Evolutionary conservation across 257 asterid species (phyloP).

Genomic region (Primulina eburnea): DNA sequence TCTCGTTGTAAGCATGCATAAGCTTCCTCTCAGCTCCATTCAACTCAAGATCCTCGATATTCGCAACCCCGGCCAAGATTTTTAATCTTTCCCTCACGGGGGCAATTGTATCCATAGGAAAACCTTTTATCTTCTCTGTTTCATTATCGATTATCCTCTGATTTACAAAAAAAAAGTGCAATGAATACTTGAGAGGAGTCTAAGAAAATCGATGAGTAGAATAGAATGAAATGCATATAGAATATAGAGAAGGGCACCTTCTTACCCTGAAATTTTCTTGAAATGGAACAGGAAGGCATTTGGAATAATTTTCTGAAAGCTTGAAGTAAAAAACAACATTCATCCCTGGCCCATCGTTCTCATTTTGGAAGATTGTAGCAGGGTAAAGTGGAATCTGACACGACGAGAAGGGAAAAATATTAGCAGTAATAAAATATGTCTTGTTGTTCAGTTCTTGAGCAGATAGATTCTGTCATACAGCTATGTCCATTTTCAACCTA

Average conservation of each 20-base stretch:
- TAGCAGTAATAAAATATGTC: not conserved
- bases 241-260: constrained; percentile 15
- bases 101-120: constrained; percentile 64
- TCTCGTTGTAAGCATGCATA: constrained; percentile 85
- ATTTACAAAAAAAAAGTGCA: constrained; percentile 9
- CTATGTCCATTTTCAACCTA: not conserved
- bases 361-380: constrained; percentile 70
- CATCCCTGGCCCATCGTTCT: constrained; percentile 80
- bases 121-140: constrained; percentile 71
- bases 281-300: constrained; percentile 70
- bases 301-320: constrained; percentile 68
- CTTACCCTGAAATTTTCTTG: constrained; percentile 77
- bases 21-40: constrained; percentile 80
- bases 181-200: not conserved
- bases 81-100: constrained; percentile 28
- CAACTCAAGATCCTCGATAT: constrained; percentile 68
- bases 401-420: not conserved
- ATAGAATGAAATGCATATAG: not conserved
- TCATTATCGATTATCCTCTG: constrained; percentile 78
- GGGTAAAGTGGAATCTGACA: constrained; percentile 59
- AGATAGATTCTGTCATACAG: not conserved
- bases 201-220: no score
- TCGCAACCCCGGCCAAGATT: constrained; percentile 68
- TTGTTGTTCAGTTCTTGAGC: constrained; percentile 1
- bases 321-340: constrained; percentile 77